phyloP scores from a whole-genome alignment of 208 protist species.

The Acanthamoeba lenticulata region DNA sequence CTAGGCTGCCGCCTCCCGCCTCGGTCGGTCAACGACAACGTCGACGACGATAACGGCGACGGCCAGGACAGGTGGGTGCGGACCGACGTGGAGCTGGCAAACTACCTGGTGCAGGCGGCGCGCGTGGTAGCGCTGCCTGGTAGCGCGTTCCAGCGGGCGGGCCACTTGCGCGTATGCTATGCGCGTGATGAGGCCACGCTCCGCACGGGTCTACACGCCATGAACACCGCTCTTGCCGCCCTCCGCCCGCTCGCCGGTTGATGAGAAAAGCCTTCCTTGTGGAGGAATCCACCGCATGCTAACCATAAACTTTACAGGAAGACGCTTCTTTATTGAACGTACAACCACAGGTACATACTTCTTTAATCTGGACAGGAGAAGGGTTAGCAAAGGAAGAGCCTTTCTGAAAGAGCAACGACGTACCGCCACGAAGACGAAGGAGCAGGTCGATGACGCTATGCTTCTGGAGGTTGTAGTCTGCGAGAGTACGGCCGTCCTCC shows the following conservation, averaged over 20 bases:
- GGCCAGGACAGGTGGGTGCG: not conserved
- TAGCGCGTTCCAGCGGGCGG: constrained; percentile 11
- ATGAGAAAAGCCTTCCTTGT: no score
- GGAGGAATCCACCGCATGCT: no score
- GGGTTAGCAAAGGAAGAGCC: no score
- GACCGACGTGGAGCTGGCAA: not conserved
- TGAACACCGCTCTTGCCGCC: not conserved
- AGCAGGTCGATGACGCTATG: constrained; percentile 91
- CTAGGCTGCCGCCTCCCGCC: not conserved
- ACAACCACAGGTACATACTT: no score
- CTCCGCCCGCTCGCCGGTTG: not conserved
- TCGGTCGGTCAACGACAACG: no score
- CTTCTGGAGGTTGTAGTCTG: constrained; percentile 93
- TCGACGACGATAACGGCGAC: not conserved
- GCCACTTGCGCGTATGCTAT: constrained; percentile 5
- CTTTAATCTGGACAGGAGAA: no score
- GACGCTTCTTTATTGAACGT: no score
- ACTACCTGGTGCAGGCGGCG: not conserved
- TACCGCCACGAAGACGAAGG: constrained; percentile 90
- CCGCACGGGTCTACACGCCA: not conserved
- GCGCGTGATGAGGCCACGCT: constrained; percentile 18
- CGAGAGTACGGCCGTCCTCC: constrained; percentile 83
- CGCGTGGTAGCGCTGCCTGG: not conserved
- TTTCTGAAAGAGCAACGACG: no score
- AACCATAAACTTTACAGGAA: no score